phyloP scores from a whole-genome alignment of 1,284 basidiomycete genomes.

The Coriolopsis trogii region DNA sequence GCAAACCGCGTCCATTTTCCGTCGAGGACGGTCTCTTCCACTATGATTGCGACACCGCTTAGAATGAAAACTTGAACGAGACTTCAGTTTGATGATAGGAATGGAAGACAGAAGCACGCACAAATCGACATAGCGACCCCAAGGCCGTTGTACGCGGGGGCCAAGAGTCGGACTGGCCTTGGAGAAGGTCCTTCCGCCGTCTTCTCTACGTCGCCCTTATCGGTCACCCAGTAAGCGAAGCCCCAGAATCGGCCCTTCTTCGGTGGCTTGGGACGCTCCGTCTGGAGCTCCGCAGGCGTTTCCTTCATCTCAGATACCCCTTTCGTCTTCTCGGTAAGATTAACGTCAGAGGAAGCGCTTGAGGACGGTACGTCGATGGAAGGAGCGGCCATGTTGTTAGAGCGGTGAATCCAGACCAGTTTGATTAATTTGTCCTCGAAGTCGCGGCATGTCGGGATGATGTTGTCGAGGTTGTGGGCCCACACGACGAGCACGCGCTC shows the following conservation, averaged over 20 bases:
- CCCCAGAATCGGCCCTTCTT: conserved; percentile 37
- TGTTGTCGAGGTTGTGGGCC: conserved; percentile 73
- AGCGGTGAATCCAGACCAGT: conserved; percentile 74
- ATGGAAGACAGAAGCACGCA: conserved; percentile 37
- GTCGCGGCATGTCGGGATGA: conserved; percentile 64
- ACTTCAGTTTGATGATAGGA: not conserved
- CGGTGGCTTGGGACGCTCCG: conserved; percentile 32
- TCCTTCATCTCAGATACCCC: conserved; percentile 26
- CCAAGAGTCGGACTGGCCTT: conserved; percentile 70
- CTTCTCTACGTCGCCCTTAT: conserved; percentile 53
- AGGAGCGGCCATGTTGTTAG: conserved; percentile 37
- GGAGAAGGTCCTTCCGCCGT: conserved; percentile 32
- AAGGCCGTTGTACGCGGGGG: conserved; percentile 77
- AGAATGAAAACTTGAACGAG: conserved; percentile 57
- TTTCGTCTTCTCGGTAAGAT: conserved; percentile 47
- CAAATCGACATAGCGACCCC: conserved; percentile 67
- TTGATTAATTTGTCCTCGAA: conserved; percentile 82
- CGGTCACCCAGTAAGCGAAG: conserved; percentile 39
- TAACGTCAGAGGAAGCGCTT: conserved; percentile 51
- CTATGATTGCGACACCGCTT: conserved; percentile 56
- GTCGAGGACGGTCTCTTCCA: conserved; percentile 75
- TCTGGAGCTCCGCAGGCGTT: conserved; percentile 30
- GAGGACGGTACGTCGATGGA: conserved; percentile 38
- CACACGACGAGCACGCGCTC: conserved; percentile 77
- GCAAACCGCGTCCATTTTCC: conserved; percentile 63